Evolutionary conservation across 225 moss, liverwort and hornwort genomes (phyloP).

Genomic region (Sphagnum contortum): DNA sequence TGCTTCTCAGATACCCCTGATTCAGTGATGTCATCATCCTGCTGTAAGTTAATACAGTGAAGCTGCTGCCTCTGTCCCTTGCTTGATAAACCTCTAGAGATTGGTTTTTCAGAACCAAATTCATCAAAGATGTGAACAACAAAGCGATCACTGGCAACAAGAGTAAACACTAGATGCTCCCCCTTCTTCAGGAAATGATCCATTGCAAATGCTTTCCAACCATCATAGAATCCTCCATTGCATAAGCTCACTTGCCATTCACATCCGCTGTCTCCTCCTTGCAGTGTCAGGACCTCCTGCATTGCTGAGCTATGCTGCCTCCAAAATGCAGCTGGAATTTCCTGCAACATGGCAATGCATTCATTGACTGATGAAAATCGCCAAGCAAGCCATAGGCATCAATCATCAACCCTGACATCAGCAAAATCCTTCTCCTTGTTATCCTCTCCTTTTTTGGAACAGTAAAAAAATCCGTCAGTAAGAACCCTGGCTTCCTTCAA

Average conservation of each 20-base stretch:
- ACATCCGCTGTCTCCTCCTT: slow-evolving; percentile 1
- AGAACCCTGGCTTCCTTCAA: too few relatives aligned
- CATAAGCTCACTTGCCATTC: slow-evolving; percentile 7
- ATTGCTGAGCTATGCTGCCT: slow-evolving; percentile 2
- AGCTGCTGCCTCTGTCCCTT: too few relatives aligned
- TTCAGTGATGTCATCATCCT: too few relatives aligned
- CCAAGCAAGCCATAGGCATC: too few relatives aligned
- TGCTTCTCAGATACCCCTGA: too few relatives aligned
- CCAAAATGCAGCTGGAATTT: slow-evolving; percentile 4
- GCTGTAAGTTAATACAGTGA: too few relatives aligned
- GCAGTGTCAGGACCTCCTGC: background rate
- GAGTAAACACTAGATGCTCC: slow-evolving; percentile 4
- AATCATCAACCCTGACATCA: too few relatives aligned
- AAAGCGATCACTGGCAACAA: background rate
- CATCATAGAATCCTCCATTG: background rate
- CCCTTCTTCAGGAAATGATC: slow-evolving; percentile 4
- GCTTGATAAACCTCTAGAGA: too few relatives aligned
- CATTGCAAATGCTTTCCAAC: slow-evolving; percentile 3
- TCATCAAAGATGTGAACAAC: slow-evolving; percentile 6
- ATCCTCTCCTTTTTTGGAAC: too few relatives aligned
- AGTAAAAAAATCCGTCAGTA: too few relatives aligned
- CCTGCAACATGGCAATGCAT: background rate
- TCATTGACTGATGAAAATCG: too few relatives aligned
- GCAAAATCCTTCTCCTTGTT: too few relatives aligned
- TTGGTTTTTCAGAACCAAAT: slow-evolving; percentile 5